Base-by-base conservation (phyloP, 441 rosid species). In the Populus hybrid region DNA sequence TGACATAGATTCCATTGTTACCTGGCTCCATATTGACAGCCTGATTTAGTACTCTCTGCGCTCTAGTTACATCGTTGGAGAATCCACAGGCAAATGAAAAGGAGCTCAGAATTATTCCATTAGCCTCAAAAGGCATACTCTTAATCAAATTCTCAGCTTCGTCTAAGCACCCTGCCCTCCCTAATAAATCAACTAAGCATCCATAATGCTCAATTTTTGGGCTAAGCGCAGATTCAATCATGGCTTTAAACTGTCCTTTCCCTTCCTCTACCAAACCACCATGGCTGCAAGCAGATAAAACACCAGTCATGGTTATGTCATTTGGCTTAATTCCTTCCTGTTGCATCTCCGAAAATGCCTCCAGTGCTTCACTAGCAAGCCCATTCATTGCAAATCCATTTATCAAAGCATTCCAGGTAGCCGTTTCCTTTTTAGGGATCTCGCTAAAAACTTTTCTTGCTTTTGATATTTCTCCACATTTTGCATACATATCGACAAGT, bases 121-220 rank as follows among this genome's bases (percentile, higher is more conserved):
- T 91, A n/a, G 89, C 87, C 75, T 89, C 85, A 54, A 83, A 89
- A 2, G 99, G 95, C 97, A 93, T 92, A 38, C 21, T 75, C 72
- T 78, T 78, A n/a, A 86, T 69, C 73, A 92, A 75, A 76, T 82
- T 79, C 72, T 83, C 81, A 1, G 97, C 97, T 82, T 90, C 97
- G 36, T 77, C 80, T 73, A 95, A 86, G 73, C 63, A 84, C 38
- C 97, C 95, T n/a, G 88, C 94, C 75, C 89, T 92, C 38, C 94
- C 95, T 4, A 91, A 84, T 75, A 93, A 87, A 85, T 90, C 90
- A 8, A 92, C 81, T 87, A 92, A 36, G 75, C 98, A 94, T 76
- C 99, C 97, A 8, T 89, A 92, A 79, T 91, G 97, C 87, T 90
- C 91, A 76, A 92, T 80, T 84, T 77, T 88, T 0, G 90, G 97